These are phyloP conservation scores for Fragaria ananassa DNA, from an alignment of 306 rosid species.

Conservation along the genomic window DNA sequence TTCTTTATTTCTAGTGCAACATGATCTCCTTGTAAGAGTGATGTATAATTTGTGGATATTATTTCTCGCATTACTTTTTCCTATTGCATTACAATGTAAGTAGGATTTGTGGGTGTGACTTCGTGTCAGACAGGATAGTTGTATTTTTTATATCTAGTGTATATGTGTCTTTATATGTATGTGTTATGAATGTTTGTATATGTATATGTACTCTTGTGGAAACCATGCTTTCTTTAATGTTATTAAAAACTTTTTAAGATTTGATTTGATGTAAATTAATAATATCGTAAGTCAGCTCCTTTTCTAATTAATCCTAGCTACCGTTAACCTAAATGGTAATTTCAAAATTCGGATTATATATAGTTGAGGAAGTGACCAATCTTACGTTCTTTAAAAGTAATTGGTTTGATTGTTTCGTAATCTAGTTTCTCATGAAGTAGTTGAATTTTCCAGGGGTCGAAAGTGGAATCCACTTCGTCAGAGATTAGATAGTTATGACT, in stretches of 20 bases:
- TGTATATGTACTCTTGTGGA: not conserved
- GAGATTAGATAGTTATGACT: constrained; percentile 90
- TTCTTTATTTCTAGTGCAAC: not conserved
- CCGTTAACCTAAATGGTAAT: not conserved
- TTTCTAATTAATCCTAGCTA: not conserved
- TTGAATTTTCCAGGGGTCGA: constrained; percentile 68
- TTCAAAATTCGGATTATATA: not conserved
- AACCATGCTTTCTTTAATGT: not conserved
- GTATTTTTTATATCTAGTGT: not conserved
- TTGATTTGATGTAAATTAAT: not conserved
- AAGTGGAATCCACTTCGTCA: constrained; percentile 95
- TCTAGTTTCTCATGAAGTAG: constrained; percentile 17
- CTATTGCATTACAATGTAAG: not conserved
- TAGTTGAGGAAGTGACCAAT: not conserved
- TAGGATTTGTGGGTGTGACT: not conserved
- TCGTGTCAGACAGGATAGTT: not conserved
- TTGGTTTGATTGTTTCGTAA: not conserved
- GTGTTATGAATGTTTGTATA: not conserved
- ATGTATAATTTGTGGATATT: not conserved
- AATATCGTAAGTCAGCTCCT: not conserved
- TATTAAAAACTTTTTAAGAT: not conserved
- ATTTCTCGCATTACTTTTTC: not conserved
- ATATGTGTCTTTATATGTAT: not conserved
- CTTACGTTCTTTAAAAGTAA: not conserved
- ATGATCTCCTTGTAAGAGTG: not conserved